These are phyloP conservation scores for Amphibolis antarctica DNA, from an alignment of 106 monocot genomes.

Conservation along the genomic window DNA sequence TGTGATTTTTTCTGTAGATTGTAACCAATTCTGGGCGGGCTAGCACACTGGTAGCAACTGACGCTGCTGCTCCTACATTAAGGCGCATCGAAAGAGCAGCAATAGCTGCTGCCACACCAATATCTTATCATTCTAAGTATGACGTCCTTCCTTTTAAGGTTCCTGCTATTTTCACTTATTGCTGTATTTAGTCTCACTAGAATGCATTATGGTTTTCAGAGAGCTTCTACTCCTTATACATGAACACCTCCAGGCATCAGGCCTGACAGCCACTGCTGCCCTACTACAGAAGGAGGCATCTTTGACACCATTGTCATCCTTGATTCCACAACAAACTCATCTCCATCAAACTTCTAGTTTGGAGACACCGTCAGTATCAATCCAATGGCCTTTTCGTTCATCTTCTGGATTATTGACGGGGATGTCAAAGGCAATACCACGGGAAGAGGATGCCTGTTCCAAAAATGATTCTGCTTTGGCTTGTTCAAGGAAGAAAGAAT, in stretches of 20 bases:
- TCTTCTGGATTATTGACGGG: slow-evolving; percentile 47
- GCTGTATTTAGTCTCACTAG: neutral
- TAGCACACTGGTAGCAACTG: slow-evolving; percentile 89
- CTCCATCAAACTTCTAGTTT: slow-evolving; percentile 45
- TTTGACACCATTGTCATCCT: slow-evolving; percentile 48
- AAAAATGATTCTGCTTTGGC: slow-evolving; percentile 22
- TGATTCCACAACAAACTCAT: slow-evolving; percentile 22
- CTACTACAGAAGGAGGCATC: slow-evolving; percentile 76
- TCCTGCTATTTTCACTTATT: neutral
- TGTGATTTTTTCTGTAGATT: slow-evolving; percentile 29
- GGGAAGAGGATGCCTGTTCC: slow-evolving; percentile 28
- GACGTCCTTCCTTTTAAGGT: neutral
- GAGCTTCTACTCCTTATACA: slow-evolving; percentile 88
- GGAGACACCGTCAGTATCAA: slow-evolving; percentile 28
- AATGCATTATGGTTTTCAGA: slow-evolving; percentile 24
- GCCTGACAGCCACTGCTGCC: slow-evolving; percentile 55
- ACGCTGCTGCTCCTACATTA: slow-evolving; percentile 96
- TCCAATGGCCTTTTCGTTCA: slow-evolving; percentile 64
- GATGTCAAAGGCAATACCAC: slow-evolving; percentile 10
- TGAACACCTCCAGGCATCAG: slow-evolving; percentile 83
- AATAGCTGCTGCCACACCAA: slow-evolving; percentile 96
- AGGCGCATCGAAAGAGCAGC: slow-evolving; percentile 96
- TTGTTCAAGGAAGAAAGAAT: slow-evolving; percentile 43
- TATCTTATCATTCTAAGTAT: slow-evolving; percentile 86
- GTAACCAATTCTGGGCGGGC: slow-evolving; percentile 93